These are phyloP conservation scores for Pleurostoma richardsiae DNA, from an alignment of 2,329 filamentous ascomycete species.

Conservation along the genomic window DNA sequence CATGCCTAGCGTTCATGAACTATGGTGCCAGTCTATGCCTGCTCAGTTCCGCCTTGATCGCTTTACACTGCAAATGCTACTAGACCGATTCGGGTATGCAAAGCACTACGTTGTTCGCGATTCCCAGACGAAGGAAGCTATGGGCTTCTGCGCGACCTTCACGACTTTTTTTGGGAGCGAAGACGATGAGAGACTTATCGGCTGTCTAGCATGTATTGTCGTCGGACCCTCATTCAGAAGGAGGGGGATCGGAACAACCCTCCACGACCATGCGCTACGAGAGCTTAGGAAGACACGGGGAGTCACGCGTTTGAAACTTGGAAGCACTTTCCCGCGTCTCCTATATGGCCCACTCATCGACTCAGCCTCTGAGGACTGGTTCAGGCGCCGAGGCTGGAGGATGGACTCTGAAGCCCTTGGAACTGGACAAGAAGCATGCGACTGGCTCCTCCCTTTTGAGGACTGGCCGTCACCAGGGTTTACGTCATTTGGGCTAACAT, in stretches of 20 bases:
- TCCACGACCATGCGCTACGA: constrained; percentile 46
- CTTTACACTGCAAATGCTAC: constrained; percentile 35
- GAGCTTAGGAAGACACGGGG: constrained; percentile 45
- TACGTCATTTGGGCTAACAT: constrained; percentile 32
- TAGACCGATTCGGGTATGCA: constrained; percentile 49
- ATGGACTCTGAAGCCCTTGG: constrained; percentile 38
- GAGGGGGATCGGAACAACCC: constrained; percentile 45
- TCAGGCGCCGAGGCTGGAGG: constrained; percentile 47
- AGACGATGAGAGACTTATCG: constrained; percentile 42
- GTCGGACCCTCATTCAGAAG: constrained; percentile 42
- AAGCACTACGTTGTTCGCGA: constrained; percentile 53
- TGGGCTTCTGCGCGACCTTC: constrained; percentile 58
- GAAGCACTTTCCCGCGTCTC: constrained; percentile 53
- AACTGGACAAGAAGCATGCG: constrained; percentile 42
- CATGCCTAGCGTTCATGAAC: constrained; percentile 30
- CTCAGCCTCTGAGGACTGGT: constrained; percentile 42
- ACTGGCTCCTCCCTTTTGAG: constrained; percentile 48
- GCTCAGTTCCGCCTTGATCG: constrained; percentile 39
- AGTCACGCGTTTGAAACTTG: constrained; percentile 49
- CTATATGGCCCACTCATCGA: constrained; percentile 47
- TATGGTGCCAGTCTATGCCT: constrained; percentile 43
- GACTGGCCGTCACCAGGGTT: constrained; percentile 39
- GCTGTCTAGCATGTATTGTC: constrained; percentile 49
- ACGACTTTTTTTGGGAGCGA: constrained; percentile 50
- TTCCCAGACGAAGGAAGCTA: constrained; percentile 31